Percentiles rank a stretch among this genome's conserved stretches.
These are phyloP conservation scores for Solanum sitiens DNA, from an alignment of 257 asterid genomes.

Conservation along the genomic window DNA sequence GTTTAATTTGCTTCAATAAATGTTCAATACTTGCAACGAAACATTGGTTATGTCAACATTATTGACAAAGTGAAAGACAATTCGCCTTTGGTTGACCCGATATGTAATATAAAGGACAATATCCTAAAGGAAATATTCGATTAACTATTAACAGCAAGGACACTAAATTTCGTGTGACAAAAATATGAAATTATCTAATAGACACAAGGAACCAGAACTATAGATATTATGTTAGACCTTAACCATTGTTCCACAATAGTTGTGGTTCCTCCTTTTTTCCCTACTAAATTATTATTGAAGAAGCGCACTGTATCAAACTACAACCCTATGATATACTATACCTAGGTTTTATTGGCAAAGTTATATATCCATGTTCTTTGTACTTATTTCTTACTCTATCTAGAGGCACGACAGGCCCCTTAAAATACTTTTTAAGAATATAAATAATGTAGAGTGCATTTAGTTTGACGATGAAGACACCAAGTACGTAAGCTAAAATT, in stretches of 20 bases:
- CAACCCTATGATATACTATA: background rate
- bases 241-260: background rate
- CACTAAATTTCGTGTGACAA: background rate
- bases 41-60: background rate
- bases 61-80: background rate
- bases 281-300: background rate
- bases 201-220: background rate
- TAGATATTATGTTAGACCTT: background rate
- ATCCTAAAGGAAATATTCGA: background rate
- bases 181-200: background rate
- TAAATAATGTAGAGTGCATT: background rate
- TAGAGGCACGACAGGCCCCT: background rate
- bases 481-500: background rate
- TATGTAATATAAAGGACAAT: background rate
- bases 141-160: background rate
- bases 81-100: background rate
- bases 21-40: background rate
- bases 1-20: too few relatives aligned
- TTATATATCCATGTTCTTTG: background rate
- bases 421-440: background rate
- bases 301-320: background rate
- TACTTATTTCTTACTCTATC: background rate
- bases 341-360: background rate
- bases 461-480: background rate
- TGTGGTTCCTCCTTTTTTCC: background rate